Evolutionary conservation across 23 red algal genomes (phyloP).

Genomic region (Gracilariopsis chorda): DNA sequence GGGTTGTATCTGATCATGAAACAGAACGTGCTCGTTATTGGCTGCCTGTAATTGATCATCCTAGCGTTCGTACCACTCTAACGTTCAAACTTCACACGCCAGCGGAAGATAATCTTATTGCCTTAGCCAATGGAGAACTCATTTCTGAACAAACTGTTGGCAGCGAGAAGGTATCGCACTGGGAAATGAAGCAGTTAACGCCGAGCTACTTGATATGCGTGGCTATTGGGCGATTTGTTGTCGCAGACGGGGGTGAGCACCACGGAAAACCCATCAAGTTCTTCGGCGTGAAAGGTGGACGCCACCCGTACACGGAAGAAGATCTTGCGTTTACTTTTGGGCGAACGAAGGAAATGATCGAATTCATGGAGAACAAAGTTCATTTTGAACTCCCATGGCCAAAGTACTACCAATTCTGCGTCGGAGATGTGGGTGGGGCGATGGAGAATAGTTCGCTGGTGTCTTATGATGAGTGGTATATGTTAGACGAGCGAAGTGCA

Average conservation of each 20-base stretch:
- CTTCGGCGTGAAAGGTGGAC: conserved; percentile 38
- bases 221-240: conserved; percentile 54
- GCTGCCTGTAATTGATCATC: conserved; percentile 78
- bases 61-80: conserved; percentile 56
- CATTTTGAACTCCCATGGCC: conserved; percentile 70
- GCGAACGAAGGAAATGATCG: conserved; percentile 64
- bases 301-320: conserved; percentile 37
- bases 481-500: conserved; percentile 54
- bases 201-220: conserved; percentile 74
- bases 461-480: conserved; percentile 71
- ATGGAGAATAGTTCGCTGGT: conserved; percentile 85
- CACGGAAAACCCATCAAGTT: conserved; percentile 48
- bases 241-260: conserved; percentile 53
- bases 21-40: conserved; percentile 79
- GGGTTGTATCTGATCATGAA: conserved; percentile 70
- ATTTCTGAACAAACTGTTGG: not conserved
- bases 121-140: conserved; percentile 49
- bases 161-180: conserved; percentile 7
- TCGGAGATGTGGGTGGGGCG: conserved; percentile 67
- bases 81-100: conserved; percentile 40
- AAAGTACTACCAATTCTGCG: conserved; percentile 71
- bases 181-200: conserved; percentile 64
- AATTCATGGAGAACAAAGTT: conserved; percentile 61
- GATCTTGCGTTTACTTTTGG: conserved; percentile 73
- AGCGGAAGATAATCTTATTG: conserved; percentile 56